Evolutionary conservation across 805 yeast species (phyloP), one percentile per base, ranked within the genome.

Genomic region (Clavispora fructus): DNA sequence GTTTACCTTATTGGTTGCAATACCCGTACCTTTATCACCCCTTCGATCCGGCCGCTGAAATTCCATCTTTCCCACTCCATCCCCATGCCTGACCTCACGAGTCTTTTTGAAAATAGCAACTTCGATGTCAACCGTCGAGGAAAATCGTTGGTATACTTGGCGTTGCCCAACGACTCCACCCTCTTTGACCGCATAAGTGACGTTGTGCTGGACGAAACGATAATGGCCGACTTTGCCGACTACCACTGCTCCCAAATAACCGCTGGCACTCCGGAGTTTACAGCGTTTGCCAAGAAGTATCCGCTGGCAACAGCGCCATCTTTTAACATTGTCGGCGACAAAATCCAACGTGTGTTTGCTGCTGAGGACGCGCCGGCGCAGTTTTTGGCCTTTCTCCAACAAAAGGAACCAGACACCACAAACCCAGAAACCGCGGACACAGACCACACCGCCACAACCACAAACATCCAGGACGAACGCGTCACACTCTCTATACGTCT

Each of bases 291-390:
- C 31, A 82, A 80, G 50, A 65, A 83, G n/a, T 82, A 81, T 51
- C 80, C 80, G 2, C 63, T 69, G 14, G 65, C 74, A 7, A 56
- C 55, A 0, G 69, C 74, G 3, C 91, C 91, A 1, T 73, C 86
- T 50, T 64, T 84, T 23, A 74, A 78, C 55, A 64, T 83, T 12
- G 69, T 86, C n/a, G 35, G 32, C 37, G 7, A 33, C 23, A 33
- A 33, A 7, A 9, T 33, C 13, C 25, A 33, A 10, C 37, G 37
- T 5, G 9, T 33, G 6, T 33, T 33, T 33, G 13, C 37, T 9
- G 37, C 37, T 13, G 37, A 33, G 25, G 37, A 33, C 9, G 37
- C 37, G 13, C 37, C 37, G 23, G 37, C 23, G 25, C 37, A 33
- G 25, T 33, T 33, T 33, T 33, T 17, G 37, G 37, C 37, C 11